Evolutionary conservation across 2,329 filamentous ascomycete species (phyloP), one percentile per base, ranked within the genome.

Genomic region (Myriosclerotinia duriaeana): DNA sequence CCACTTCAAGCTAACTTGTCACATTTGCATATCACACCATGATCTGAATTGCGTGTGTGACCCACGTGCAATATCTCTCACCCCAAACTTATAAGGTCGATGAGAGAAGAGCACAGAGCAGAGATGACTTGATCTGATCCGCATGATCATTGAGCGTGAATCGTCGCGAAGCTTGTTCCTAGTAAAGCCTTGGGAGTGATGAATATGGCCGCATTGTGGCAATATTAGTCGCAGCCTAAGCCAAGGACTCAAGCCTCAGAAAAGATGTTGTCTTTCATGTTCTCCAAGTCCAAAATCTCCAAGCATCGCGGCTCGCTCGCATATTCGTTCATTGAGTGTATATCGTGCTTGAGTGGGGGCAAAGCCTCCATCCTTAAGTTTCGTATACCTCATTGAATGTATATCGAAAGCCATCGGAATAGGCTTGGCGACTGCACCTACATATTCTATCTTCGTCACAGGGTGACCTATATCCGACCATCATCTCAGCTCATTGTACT

Each of bases 111-210:
- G 26, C 42, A 38, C 42, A 38, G 30, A 60, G 14, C 42, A 48
- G 56, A 22, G 17, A 34, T 36, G 17, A 11, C 36, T 50, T 52
- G 48, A 52, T 36, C 7, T 36, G 6, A 36, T 53, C n/a, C 62
- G n/a, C 34, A 65, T 65, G 53, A 65, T 59, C 62, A 40, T 44
- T n/a, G 42, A 48, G 11, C 20, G 50, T 38, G n/a, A 56, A 50
- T 22, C n/a, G 56, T 22, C 14, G 56, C 42, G 30, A 60, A 36
- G 42, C 56, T 48, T 60, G 42, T 60, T 60, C 56, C 11, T 60
- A 42, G 56, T 59, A 59, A 59, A 46, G 42, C 26, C 1, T 22
- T 9, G 20, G 42, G 26, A 17, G 40, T 15, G 26, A 36, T 34
- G 42, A 34, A 38, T 12, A 59, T 46, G 55, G 55, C 55, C 26